Conservation (phyloP, 805 yeast genomes). For the Starmerella khaoyaiensis region DNA sequence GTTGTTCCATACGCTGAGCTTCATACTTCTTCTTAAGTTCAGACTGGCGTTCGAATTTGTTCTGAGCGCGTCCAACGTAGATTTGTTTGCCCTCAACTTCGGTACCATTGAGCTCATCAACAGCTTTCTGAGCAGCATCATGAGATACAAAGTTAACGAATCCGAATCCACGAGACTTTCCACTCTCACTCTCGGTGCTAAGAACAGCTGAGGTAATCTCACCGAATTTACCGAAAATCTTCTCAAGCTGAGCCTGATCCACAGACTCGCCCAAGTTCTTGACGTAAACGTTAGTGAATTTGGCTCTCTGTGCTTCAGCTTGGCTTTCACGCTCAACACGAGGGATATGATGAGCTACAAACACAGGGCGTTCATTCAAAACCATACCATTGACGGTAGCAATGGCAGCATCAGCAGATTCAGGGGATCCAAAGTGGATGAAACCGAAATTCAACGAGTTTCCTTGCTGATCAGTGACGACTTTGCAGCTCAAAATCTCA, state of each 20-base stretch:
- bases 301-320: conserved; percentile 77
- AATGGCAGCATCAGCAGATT: conserved; percentile 88
- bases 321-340: conserved; percentile 90
- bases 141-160: conserved; percentile 85
- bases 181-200: conserved; percentile 62
- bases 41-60: conserved; percentile 94
- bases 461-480: conserved; percentile 88
- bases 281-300: conserved; percentile 90
- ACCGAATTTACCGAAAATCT: conserved; percentile 63
- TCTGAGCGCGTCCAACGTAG: conserved; percentile 97
- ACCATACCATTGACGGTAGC: conserved; percentile 97
- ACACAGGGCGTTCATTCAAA: conserved; percentile 90
- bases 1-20: conserved; percentile 77
- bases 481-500: conserved; percentile 88
- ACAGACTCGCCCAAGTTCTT: conserved; percentile 71
- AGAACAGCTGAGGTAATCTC: conserved; percentile 69
- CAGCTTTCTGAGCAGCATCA: conserved; percentile 80
- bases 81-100: conserved; percentile 70
- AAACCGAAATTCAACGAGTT: conserved; percentile 92
- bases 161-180: conserved; percentile 90
- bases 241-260: conserved; percentile 41
- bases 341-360: conserved; percentile 85
- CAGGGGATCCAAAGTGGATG: conserved; percentile 89
- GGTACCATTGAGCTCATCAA: conserved; percentile 76
- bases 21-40: conserved; percentile 92